Evolutionary conservation across 805 yeast species (phyloP).

Genomic region (Zygosaccharomyces kombuchaensis): DNA sequence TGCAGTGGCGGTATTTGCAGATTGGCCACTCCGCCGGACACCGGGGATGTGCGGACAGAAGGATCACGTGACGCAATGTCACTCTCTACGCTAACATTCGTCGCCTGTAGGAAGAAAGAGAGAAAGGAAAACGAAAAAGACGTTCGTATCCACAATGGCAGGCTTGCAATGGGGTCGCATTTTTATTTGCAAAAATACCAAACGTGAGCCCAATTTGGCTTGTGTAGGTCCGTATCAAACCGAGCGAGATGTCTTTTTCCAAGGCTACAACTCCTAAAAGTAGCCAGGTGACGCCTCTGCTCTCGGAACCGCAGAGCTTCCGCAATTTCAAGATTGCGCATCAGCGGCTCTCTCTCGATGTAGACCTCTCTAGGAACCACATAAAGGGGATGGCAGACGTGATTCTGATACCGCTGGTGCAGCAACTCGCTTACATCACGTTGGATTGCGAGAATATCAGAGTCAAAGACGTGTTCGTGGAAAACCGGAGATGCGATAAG

Average conservation of each 20-base stretch:
- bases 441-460: constrained; percentile 78
- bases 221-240: background rate
- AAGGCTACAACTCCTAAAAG: constrained; percentile 28
- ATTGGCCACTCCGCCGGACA: too few species aligned
- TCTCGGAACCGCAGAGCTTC: constrained; percentile 10
- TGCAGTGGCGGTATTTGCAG: too few species aligned
- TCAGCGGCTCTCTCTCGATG: constrained; percentile 75
- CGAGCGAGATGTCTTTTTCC: constrained; percentile 23
- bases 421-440: constrained; percentile 49
- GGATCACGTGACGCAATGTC: too few species aligned
- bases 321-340: constrained; percentile 65
- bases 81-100: background rate
- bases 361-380: constrained; percentile 60
- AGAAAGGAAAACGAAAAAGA: too few species aligned
- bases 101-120: background rate
- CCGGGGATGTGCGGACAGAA: too few species aligned
- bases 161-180: background rate
- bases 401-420: constrained; percentile 69
- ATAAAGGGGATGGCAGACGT: constrained; percentile 77
- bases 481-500: constrained; percentile 44
- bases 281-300: constrained; percentile 11
- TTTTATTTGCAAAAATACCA: background rate
- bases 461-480: constrained; percentile 61
- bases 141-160: too few species aligned
- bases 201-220: background rate